Evolutionary conservation across 352 stramenopile species (phyloP).

Genomic region (Globisporangium paroecandrum): DNA sequence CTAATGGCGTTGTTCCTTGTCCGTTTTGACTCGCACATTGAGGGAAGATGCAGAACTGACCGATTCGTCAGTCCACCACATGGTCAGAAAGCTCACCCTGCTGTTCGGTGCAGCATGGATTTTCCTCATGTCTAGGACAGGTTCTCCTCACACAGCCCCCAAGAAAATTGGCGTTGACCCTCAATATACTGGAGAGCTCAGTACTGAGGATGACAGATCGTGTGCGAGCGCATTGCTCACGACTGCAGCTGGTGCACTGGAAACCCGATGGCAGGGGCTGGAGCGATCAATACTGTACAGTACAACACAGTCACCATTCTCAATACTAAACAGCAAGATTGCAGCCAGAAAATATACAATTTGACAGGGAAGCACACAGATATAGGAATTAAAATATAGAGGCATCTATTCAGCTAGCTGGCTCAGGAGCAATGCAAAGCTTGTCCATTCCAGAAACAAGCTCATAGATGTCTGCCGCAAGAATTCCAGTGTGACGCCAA

Average conservation of each 20-base stretch:
- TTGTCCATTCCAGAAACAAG: too few species aligned
- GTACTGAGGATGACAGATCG: not conserved
- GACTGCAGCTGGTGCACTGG: not conserved
- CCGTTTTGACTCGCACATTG: not conserved
- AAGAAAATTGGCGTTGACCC: not conserved
- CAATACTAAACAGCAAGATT: too few species aligned
- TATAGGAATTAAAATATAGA: too few species aligned
- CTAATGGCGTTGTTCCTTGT: not conserved
- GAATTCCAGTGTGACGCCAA: too few species aligned
- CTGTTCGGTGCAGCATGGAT: not conserved
- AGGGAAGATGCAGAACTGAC: not conserved
- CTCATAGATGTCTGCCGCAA: too few species aligned
- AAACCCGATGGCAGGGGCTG: slow-evolving; percentile 3
- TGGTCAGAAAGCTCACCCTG: not conserved
- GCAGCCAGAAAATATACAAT: too few species aligned
- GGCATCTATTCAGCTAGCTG: too few species aligned
- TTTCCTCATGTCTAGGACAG: not conserved
- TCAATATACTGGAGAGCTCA: not conserved
- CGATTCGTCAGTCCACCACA: not conserved
- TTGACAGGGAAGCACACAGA: too few species aligned
- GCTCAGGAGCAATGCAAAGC: too few species aligned
- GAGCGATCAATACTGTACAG: not conserved
- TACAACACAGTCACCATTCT: too few species aligned
- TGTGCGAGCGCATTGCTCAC: not conserved
- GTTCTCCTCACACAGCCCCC: not conserved